Base-by-base conservation (phyloP, 176 grass and related monocot species). In the Leersia perrieri region DNA sequence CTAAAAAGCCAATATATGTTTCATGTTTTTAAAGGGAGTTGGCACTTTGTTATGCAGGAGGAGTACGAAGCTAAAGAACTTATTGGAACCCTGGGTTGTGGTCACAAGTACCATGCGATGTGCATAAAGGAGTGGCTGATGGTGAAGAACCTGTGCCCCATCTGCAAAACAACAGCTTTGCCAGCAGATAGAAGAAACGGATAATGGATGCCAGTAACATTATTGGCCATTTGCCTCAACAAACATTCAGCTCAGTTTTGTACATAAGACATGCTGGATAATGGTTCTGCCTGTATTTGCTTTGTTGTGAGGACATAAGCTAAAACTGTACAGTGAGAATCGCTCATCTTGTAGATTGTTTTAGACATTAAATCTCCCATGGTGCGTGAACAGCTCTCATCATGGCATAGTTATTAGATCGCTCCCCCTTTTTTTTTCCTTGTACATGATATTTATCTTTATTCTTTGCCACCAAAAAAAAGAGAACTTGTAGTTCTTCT, bases 81-180 rank as follows among this genome's bases (percentile, higher is more conserved):
- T 6, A 23, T 92, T 73, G 90, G 87, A 81, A 63, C 58, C 39
- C 90, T 92, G 42, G 66, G 84, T 25, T 92, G 90, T 4, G 76
- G 87, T 42, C 90, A 92, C 87, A 92, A 55, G 35, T 89, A 84
- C 66, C 90, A 87, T 58, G 58, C 42, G 18, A 30, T 5, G 26
- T 92, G 90, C 90, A 89, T 92, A 68, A 92, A 80, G 32, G 83
- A 89, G 72, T 92, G 90, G 90, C 33, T 92, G 70, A 73, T 80
- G 83, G 40, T 92, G 80, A 92, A 92, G 79, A 92, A 92, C 36
- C 3, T 89, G 53, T 92, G 90, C 90, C 90, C 86, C 42, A 92
- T 92, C 57, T 92, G 90, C 90, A 92, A 92, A 76, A 82, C 82
- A 60, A 70, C 79, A 65, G 90, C 86, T 51, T 83, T 92, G 65